Percentiles rank a stretch among this genome's conserved stretches.
phyloP scores from a whole-genome alignment of 495 filamentous ascomycete genomes.

The Arthonia radiata region DNA sequence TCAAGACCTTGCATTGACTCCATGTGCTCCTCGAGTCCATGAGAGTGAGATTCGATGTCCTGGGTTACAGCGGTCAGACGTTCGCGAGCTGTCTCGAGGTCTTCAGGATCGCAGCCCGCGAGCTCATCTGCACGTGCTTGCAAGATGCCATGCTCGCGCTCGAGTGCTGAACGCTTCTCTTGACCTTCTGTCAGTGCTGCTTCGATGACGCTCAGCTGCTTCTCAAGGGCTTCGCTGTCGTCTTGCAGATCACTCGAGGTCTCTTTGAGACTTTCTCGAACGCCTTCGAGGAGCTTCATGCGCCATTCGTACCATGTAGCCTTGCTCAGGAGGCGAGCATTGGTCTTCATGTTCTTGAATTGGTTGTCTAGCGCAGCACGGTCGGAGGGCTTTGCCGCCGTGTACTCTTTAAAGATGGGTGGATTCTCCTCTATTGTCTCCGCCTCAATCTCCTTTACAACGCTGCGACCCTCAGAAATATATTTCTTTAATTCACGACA shows the following conservation, averaged over 20 bases:
- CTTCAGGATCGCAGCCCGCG: conserved; percentile 51
- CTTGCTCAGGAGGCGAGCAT: conserved; percentile 71
- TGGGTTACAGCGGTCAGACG: conserved; percentile 37
- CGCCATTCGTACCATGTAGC: conserved; percentile 97
- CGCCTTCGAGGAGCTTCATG: conserved; percentile 62
- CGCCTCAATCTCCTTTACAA: conserved; percentile 68
- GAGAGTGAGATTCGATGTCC: conserved; percentile 42
- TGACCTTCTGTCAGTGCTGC: conserved; percentile 37
- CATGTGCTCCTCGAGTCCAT: conserved; percentile 36
- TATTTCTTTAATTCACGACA: conserved; percentile 88
- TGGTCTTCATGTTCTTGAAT: conserved; percentile 86
- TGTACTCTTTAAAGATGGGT: conserved; percentile 72
- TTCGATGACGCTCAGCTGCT: conserved; percentile 40
- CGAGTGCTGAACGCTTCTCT: conserved; percentile 30
- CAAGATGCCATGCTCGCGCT: conserved; percentile 34
- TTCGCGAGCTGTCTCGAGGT: conserved; percentile 39
- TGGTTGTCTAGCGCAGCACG: conserved; percentile 78
- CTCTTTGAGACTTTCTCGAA: conserved; percentile 52
- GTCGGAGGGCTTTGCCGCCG: conserved; percentile 62
- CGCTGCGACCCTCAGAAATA: conserved; percentile 67
- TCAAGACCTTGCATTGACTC: conserved; percentile 36
- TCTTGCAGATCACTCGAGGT: conserved; percentile 50
- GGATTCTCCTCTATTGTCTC: conserved; percentile 77
- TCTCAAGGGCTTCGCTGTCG: conserved; percentile 41
- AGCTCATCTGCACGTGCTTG: conserved; percentile 51